phyloP scores from a whole-genome alignment of 2,329 filamentous ascomycete species.

The Immersiporthe knoxdaviesiana region DNA sequence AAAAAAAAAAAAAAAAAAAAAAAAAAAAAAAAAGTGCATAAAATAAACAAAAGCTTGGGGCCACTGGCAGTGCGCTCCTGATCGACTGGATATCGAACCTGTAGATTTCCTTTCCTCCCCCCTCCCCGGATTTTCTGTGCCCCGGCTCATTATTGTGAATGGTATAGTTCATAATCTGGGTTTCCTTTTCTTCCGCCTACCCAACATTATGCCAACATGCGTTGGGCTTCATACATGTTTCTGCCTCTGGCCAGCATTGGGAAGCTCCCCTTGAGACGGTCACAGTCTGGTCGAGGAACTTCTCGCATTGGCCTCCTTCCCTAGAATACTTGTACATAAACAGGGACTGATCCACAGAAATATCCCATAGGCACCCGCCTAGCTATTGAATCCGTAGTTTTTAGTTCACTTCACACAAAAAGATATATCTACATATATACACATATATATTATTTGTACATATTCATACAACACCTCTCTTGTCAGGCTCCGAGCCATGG shows the following conservation, averaged over 20 bases:
- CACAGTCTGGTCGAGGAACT: background rate
- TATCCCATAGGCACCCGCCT: background rate
- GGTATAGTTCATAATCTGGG: background rate
- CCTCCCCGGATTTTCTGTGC: background rate
- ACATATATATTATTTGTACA: too few relatives aligned
- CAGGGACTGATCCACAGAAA: background rate
- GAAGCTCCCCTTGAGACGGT: background rate
- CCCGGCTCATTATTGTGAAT: background rate
- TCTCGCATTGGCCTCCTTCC: background rate
- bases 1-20: background rate
- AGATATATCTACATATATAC: background rate
- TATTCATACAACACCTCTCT: background rate
- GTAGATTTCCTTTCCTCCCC: background rate
- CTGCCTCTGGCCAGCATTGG: background rate
- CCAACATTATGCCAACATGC: background rate
- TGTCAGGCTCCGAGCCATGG: background rate
- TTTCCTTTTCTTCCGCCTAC: too few relatives aligned
- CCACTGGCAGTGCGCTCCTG: background rate
- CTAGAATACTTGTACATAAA: background rate
- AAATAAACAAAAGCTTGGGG: background rate
- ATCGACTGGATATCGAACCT: constrained; percentile 16
- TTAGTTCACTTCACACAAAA: background rate
- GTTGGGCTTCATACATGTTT: background rate
- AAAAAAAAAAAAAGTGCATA: background rate
- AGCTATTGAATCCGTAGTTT: background rate